Base-by-base conservation (phyloP, 2,329 filamentous ascomycete genomes). In the Massarina eburnea region DNA sequence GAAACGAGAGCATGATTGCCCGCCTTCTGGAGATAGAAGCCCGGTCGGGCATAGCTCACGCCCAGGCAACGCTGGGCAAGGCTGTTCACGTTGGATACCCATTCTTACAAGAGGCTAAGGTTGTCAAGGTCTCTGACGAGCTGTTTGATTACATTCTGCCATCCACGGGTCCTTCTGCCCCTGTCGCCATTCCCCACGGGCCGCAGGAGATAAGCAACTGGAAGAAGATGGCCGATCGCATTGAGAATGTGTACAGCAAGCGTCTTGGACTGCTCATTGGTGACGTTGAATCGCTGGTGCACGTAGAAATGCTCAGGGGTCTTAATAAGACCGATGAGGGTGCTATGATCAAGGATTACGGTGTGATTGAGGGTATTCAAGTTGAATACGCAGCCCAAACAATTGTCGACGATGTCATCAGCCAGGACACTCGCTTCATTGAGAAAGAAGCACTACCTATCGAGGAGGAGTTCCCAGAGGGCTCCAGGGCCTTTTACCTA, bases 1-100 rank as follows among this genome's bases (percentile, higher is more conserved):
- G 90, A 39, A 97, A 97, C 64, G 91, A 96, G 70, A 99, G 92
- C 70, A 91, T 97, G 84, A 83, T 97, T 19, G 81, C 97, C 45
- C 96, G 89, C 2, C 76, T 99, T 39, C 79, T 85, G 24, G 86
- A 89, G 29, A 82, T 88, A 0, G 89, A 91, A 52, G 73, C 75
- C 46, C 84, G 86, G 27, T 84, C 86, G 38, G 88, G 82, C 53
- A 77, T 85, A 18, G 84, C 88, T 55, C 74, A 81, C 43, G 91
- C 91, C 44, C 89, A 90, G 67, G 73, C 76, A 39, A 92, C 90
- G 64, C 79, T 99, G 35, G 92, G 91, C 35, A 82, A 92, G 70
- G 84, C 85, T 49, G 91, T 95, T 48, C 90, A 90, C 66, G 88
- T 97, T 49, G 91, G 92, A 29, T 99, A 95, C 63, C 94, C 94